phyloP scores from a whole-genome alignment of 75 land plant genomes.

The Pinus tabuliformis region DNA sequence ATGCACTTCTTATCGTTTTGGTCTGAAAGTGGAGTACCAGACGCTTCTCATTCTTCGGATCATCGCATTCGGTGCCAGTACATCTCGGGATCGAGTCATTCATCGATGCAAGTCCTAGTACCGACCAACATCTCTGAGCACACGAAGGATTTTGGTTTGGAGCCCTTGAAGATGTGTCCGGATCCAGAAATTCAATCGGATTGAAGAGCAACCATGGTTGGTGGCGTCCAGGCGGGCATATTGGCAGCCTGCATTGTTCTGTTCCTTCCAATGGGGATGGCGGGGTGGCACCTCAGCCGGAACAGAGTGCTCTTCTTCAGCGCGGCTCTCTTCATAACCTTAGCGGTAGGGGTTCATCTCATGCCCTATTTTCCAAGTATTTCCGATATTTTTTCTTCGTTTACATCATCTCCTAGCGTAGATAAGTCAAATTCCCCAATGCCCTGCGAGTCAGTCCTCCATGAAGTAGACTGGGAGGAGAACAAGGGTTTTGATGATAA shows the following conservation, averaged over 20 bases:
- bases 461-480: conserved; percentile 18
- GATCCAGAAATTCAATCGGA: too few species aligned
- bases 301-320: conserved; percentile 89
- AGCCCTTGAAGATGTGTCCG: too few species aligned
- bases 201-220: too few species aligned
- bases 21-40: too few species aligned
- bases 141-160: too few species aligned
- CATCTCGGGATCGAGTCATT: too few species aligned
- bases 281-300: conserved; percentile 87
- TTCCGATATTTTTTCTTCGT: conserved; percentile 8
- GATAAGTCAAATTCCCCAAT: background rate
- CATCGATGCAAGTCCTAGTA: too few species aligned
- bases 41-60: too few species aligned
- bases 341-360: conserved; percentile 78
- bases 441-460: conserved; percentile 7
- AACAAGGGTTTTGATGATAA: background rate
- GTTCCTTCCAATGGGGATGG: conserved; percentile 86
- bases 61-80: too few species aligned
- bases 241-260: conserved; percentile 74
- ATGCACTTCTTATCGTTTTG: too few species aligned
- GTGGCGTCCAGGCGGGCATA: conserved; percentile 43
- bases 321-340: conserved; percentile 75
- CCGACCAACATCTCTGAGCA: too few species aligned
- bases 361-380: conserved; percentile 73
- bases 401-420: background rate